A percentile compares a stretch with the other conserved stretches of the same genome.
Evolutionary conservation across 257 asterid genomes (phyloP).

Genomic region (Solanum corneliomulleri): DNA sequence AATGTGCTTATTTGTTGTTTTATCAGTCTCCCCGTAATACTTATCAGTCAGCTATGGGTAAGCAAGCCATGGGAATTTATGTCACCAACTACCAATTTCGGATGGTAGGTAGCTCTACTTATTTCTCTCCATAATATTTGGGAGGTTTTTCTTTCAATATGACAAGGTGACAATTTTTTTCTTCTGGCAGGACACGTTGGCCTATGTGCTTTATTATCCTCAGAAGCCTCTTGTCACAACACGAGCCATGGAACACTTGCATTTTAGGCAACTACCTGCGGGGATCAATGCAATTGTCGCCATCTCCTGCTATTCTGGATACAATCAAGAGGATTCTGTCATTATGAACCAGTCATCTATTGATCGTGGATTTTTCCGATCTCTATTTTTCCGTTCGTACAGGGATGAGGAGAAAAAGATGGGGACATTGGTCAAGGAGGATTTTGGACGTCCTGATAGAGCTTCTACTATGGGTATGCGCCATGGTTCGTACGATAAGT

Average conservation of each 20-base stretch:
- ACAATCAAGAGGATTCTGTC: conserved; percentile 97
- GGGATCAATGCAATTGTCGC: conserved; percentile 98
- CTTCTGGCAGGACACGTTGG: conserved; percentile 71
- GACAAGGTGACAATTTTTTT: not conserved
- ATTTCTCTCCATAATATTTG: not conserved
- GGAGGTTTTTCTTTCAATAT: not conserved
- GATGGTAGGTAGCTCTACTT: conserved; percentile 52
- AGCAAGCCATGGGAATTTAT: conserved; percentile 96
- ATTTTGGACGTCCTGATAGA: conserved; percentile 94
- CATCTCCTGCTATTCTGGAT: conserved; percentile 88
- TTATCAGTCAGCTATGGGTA: conserved; percentile 99
- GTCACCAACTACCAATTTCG: conserved; percentile 96
- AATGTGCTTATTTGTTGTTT: conserved; percentile 6
- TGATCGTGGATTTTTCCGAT: conserved; percentile 94
- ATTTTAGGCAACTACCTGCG: conserved; percentile 94
- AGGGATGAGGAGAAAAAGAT: conserved; percentile 96
- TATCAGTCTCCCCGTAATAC: conserved; percentile 98
- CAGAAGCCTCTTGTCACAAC: conserved; percentile 99
- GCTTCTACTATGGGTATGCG: conserved; percentile 97
- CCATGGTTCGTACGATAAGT: conserved; percentile 91
- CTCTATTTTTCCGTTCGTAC: conserved; percentile 87
- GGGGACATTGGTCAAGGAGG: conserved; percentile 98
- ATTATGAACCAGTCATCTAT: conserved; percentile 96
- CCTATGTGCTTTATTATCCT: conserved; percentile 90
- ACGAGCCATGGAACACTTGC: conserved; percentile 98